phyloP scores from a whole-genome alignment of 371 early-diverging fungal genomes.

The Smittium culicis region DNA sequence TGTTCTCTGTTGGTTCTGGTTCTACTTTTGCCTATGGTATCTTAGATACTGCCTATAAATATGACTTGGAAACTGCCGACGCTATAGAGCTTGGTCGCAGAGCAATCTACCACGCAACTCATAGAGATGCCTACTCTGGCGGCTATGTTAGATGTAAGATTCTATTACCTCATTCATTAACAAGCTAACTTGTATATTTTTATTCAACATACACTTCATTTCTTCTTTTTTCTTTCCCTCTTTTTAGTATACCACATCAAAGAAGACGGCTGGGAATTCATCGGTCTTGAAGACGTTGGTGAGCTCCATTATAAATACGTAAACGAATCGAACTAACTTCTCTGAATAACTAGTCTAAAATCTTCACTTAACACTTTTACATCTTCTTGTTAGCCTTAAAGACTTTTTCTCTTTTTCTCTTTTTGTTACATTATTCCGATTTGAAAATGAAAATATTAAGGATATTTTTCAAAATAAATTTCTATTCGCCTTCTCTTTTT shows the following conservation, averaged over 20 bases:
- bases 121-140: conserved; percentile 98
- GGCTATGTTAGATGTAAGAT: conserved; percentile 66
- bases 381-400: too few species aligned
- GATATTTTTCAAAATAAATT: too few species aligned
- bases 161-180: conserved; percentile 22
- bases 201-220: conserved; percentile 1
- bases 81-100: conserved; percentile 92
- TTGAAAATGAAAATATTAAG: too few species aligned
- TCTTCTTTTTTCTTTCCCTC: conserved; percentile 21
- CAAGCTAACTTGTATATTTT: conserved; percentile 19
- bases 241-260: conserved; percentile 74
- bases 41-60: conserved; percentile 80
- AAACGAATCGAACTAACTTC: conserved; percentile 26
- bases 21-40: conserved; percentile 97
- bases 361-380: too few species aligned
- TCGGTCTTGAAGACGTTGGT: conserved; percentile 73
- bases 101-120: conserved; percentile 97
- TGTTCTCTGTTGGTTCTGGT: conserved; percentile 97
- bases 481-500: too few species aligned
- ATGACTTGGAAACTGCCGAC: conserved; percentile 80
- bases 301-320: conserved; percentile 69
- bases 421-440: conserved; percentile 8
- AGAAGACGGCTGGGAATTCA: conserved; percentile 80
- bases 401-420: conserved; percentile 1
- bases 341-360: conserved; percentile 21